phyloP scores from a whole-genome alignment of 2,329 filamentous ascomycete species.

The Arthrobotrys entomopaga region DNA sequence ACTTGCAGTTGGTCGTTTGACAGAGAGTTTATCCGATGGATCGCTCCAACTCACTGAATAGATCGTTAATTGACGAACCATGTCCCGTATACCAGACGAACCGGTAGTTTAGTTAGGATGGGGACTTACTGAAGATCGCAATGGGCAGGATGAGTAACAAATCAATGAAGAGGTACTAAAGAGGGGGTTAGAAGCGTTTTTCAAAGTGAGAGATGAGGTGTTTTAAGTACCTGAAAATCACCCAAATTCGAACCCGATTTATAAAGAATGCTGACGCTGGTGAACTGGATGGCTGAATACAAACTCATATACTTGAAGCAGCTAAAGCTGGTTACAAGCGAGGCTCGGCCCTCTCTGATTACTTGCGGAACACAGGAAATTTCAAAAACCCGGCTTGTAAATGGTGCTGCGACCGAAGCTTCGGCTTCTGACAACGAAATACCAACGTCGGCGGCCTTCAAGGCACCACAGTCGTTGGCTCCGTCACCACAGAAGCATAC shows the following conservation, averaged over 20 bases:
- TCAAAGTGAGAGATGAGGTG: too few species aligned
- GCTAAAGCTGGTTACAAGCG: conserved; percentile 97
- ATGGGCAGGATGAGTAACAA: conserved; percentile 91
- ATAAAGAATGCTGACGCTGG: conserved; percentile 94
- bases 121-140: conserved; percentile 82
- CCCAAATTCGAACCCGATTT: conserved; percentile 92
- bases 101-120: conserved; percentile 8
- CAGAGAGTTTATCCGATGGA: conserved; percentile 78
- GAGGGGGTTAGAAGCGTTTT: neutral
- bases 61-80: conserved; percentile 54
- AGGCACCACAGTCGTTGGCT: conserved; percentile 94
- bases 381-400: conserved; percentile 94
- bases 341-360: conserved; percentile 90
- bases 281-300: conserved; percentile 99
- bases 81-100: too few species aligned
- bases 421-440: conserved; percentile 97
- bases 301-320: conserved; percentile 99
- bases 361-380: conserved; percentile 94
- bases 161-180: conserved; percentile 89
- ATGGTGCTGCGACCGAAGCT: conserved; percentile 96
- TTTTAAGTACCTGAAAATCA: conserved; percentile 78
- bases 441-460: conserved; percentile 96
- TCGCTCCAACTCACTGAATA: conserved; percentile 87
- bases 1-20: conserved; percentile 89
- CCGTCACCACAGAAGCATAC: conserved; percentile 97